Evolutionary conservation across 176 grass and related monocot species (phyloP), one percentile per base, ranked within the genome.

Genomic region (Alloteropsis semialata): DNA sequence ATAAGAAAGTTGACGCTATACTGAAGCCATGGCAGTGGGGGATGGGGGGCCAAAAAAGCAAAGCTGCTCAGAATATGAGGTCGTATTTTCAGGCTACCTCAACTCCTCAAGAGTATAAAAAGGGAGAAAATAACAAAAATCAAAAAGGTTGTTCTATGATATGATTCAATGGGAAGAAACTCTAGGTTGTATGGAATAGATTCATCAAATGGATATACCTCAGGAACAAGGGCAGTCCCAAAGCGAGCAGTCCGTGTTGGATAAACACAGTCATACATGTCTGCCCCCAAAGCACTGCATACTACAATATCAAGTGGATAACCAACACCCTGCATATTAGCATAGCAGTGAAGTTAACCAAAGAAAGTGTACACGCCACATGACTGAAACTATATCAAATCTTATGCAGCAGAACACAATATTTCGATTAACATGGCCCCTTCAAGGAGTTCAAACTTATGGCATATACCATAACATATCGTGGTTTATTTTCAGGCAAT

Each of bases 181-280:
- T 65, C 43, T 62, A 69, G 36, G 49, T 50, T 9, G 25, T 72
- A 85, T 76, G 36, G 0, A 15, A 77, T 60, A 71, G 13, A 39
- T 19, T 33, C 53, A 4, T 69, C 36, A 61, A 24, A 75, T 66
- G 80, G 22, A 62, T 72, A 89, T 84, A 98, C 96, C 93, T 95
- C 91, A 84, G 91, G 96, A 68, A 98, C 86, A 59, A 98, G 91
- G 62, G 96, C 91, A 6, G 92, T 89, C 54, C 96, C 96, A 89
- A 98, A 98, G 24, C 96, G 96, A 91, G 89, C 91, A 80, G 93
- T 98, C 33, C 93, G 74, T 77, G 96, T 98, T 27, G 91, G 96
- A 88, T 98, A 98, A 29, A 98, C 96, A 90, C 93, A 95, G 50
- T 98, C 96, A 65, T 95, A 98, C 93, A 98, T 98, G 74, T 98